Evolutionary conservation across 768 basidiomycete genomes (phyloP).

Genomic region (Podaxis carcinomalis): DNA sequence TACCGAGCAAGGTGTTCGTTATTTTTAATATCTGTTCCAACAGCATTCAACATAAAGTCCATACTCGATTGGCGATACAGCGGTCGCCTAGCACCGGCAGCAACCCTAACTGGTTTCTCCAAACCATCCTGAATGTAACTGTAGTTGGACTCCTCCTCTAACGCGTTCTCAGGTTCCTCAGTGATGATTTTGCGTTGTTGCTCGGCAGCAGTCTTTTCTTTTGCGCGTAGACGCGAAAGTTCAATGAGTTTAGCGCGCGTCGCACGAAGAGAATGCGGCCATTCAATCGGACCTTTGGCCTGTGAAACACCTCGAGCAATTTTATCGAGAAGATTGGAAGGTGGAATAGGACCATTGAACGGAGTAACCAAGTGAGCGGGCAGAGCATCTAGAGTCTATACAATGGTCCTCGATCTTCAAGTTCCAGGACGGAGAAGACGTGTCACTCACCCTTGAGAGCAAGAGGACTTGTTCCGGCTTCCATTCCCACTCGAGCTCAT

Average conservation of each 20-base stretch:
- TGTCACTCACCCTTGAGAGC: slow-evolving; percentile 53
- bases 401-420: slow-evolving; percentile 10
- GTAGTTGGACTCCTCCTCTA: slow-evolving; percentile 25
- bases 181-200: slow-evolving; percentile 37
- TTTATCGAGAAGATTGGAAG: slow-evolving; percentile 83
- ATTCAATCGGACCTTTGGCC: slow-evolving; percentile 72
- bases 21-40: slow-evolving; percentile 38
- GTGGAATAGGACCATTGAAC: slow-evolving; percentile 80
- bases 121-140: slow-evolving; percentile 23
- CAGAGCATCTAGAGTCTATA: slow-evolving; percentile 76
- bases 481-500: slow-evolving; percentile 70
- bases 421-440: slow-evolving; percentile 8
- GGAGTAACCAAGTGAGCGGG: slow-evolving; percentile 84
- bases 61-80: slow-evolving; percentile 82
- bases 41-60: slow-evolving; percentile 69
- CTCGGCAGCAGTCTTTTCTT: slow-evolving; percentile 37
- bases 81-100: slow-evolving; percentile 38
- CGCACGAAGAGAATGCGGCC: slow-evolving; percentile 79
- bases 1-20: slow-evolving; percentile 62
- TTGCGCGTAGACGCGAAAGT: slow-evolving; percentile 62
- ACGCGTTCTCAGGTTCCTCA: slow-evolving; percentile 46
- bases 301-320: slow-evolving; percentile 73
- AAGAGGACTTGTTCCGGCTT: slow-evolving; percentile 67
- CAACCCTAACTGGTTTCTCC: slow-evolving; percentile 21
- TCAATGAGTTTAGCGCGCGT: slow-evolving; percentile 83